Conservation (phyloP, 306 rosid species). For the Oxytropis ochrocephala region DNA sequence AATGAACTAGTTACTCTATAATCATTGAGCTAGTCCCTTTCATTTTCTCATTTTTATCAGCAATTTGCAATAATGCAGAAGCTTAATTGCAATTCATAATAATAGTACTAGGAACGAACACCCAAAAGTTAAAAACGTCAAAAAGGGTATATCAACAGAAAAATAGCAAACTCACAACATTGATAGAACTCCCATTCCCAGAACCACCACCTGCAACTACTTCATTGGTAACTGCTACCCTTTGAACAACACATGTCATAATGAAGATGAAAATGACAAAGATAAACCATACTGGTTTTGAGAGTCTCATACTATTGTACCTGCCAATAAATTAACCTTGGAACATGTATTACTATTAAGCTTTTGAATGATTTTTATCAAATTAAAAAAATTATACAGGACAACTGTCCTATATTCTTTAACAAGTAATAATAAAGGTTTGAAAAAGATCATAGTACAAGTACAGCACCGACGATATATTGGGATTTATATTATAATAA, state of each 20-base stretch:
- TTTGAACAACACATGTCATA: conserved; percentile 25
- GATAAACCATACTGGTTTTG: conserved; percentile 28
- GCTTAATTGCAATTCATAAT: not conserved
- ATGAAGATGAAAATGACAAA: conserved; percentile 30
- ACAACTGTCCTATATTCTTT: not conserved
- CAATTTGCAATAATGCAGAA: not conserved
- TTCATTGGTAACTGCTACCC: conserved; percentile 20
- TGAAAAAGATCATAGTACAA: not conserved
- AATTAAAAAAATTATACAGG: not conserved
- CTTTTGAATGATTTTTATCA: conserved; percentile 1
- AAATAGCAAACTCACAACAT: conserved; percentile 25
- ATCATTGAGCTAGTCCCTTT: not conserved
- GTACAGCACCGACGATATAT: conserved; percentile 6
- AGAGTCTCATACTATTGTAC: conserved; percentile 36
- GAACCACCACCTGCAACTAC: not conserved
- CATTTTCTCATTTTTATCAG: not conserved
- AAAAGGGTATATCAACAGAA: not conserved
- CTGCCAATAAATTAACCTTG: not conserved
- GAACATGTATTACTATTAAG: not conserved
- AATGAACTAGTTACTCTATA: not conserved
- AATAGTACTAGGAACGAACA: not conserved
- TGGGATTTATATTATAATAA: not conserved
- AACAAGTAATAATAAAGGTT: not conserved
- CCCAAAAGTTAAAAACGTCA: not conserved
- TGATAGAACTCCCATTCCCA: conserved; percentile 21